Evolutionary conservation across 2,329 filamentous ascomycete genomes (phyloP).

Genomic region (Curvularia lunata): DNA sequence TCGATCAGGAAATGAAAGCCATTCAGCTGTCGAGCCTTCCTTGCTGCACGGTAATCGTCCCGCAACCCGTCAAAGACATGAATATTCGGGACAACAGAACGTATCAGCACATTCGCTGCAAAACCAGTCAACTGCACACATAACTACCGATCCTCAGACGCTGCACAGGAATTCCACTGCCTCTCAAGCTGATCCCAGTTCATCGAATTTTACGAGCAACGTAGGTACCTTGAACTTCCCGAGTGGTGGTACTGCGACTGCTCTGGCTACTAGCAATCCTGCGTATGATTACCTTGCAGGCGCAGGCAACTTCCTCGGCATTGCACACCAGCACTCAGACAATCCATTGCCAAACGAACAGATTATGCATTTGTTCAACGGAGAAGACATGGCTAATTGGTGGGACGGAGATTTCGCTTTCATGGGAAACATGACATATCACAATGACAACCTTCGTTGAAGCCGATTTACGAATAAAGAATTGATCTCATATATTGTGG

Average conservation of each 20-base stretch:
- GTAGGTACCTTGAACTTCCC: neutral
- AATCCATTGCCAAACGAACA: conserved; percentile 32
- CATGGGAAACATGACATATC: conserved; percentile 9
- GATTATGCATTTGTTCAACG: conserved; percentile 33
- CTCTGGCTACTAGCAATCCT: conserved; percentile 9
- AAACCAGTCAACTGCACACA: neutral
- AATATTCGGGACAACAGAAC: neutral
- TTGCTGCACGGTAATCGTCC: neutral
- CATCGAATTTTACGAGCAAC: neutral
- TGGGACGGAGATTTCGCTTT: conserved; percentile 15
- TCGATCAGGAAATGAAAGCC: too few relatives aligned
- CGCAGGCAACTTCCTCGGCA: conserved; percentile 30
- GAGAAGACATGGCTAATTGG: conserved; percentile 29
- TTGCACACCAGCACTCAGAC: conserved; percentile 33
- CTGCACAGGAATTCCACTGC: neutral
- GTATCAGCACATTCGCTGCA: neutral
- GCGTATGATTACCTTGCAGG: conserved; percentile 19
- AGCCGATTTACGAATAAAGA: neutral
- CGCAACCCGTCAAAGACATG: neutral
- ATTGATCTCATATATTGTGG: neutral
- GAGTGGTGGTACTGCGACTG: neutral
- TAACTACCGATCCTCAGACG: neutral
- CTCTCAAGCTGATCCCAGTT: neutral
- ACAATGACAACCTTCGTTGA: conserved; percentile 3
- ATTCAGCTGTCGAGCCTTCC: neutral